Conservation (phyloP, 2,329 filamentous ascomycete genomes). For the Fusarium buxicola region DNA sequence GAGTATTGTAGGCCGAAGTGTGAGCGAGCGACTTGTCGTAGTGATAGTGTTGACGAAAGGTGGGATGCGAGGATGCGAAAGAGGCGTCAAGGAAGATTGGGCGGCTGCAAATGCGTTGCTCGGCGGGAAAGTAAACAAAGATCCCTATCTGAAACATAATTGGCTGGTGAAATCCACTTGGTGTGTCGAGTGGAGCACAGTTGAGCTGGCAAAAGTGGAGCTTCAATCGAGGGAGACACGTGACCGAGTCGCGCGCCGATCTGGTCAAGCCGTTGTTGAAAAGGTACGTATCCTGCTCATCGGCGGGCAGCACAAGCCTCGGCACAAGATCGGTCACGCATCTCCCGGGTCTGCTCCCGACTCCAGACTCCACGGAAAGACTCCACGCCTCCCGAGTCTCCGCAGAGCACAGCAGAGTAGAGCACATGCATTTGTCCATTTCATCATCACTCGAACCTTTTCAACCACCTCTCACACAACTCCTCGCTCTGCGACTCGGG, state of each 20-base stretch:
- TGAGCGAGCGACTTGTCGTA: conserved; percentile 10
- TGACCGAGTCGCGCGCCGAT: conserved; percentile 8
- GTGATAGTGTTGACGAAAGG: conserved; percentile 33
- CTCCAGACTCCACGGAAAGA: conserved; percentile 41
- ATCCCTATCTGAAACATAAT: conserved; percentile 34
- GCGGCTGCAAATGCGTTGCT: conserved; percentile 51
- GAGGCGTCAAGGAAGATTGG: conserved; percentile 34
- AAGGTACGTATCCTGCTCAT: conserved; percentile 31
- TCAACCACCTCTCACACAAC: conserved; percentile 7
- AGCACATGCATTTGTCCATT: conserved; percentile 48
- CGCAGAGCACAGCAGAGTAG: no score
- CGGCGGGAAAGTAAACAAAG: conserved; percentile 59
- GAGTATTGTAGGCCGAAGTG: conserved; percentile 4
- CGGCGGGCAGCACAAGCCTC: conserved; percentile 45
- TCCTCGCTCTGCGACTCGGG: conserved; percentile 21
- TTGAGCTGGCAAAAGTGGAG: conserved; percentile 28
- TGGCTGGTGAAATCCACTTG: conserved; percentile 32
- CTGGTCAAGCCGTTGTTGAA: not conserved
- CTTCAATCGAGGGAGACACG: conserved; percentile 15
- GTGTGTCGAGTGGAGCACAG: conserved; percentile 15
- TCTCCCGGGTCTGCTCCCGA: conserved; percentile 43
- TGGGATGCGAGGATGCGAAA: conserved; percentile 35
- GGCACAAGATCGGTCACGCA: conserved; percentile 46
- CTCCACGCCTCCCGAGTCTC: conserved; percentile 33
- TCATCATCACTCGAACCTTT: conserved; percentile 28